phyloP scores from a whole-genome alignment of 2,329 filamentous ascomycete species.

The Aspergillus japonicus region DNA sequence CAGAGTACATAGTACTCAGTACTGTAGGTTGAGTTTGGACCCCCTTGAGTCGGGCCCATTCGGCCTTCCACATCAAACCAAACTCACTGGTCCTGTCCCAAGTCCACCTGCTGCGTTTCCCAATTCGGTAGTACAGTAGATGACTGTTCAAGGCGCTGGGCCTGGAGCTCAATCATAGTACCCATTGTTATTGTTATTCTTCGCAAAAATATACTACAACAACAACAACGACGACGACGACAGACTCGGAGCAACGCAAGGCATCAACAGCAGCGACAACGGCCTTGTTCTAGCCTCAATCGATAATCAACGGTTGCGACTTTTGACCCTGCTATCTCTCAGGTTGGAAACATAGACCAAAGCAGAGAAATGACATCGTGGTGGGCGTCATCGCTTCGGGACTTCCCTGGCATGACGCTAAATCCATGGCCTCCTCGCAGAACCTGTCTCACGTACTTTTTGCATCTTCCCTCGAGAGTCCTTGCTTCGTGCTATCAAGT shows the following conservation, averaged over 20 bases:
- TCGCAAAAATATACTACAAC: background rate
- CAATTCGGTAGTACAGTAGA: background rate
- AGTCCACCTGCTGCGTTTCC: background rate
- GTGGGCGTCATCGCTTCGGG: background rate
- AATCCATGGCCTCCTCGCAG: slow-evolving; percentile 23
- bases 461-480: slow-evolving; percentile 16
- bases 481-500: slow-evolving; percentile 35
- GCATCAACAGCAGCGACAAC: background rate
- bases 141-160: background rate
- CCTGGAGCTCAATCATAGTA: background rate
- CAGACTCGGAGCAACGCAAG: background rate
- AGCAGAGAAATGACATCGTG: background rate
- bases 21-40: slow-evolving; percentile 9
- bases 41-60: slow-evolving; percentile 13
- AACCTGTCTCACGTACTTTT: slow-evolving; percentile 20
- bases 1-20: too few relatives aligned
- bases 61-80: slow-evolving; percentile 3
- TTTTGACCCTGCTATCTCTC: background rate
- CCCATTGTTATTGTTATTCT: background rate
- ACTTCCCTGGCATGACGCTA: background rate
- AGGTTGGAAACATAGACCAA: background rate
- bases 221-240: background rate
- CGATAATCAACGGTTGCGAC: background rate
- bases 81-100: background rate
- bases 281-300: background rate